These are phyloP conservation scores for Suhomyces guaymorum DNA, from an alignment of 1,139 yeast species.

Conservation along the genomic window DNA sequence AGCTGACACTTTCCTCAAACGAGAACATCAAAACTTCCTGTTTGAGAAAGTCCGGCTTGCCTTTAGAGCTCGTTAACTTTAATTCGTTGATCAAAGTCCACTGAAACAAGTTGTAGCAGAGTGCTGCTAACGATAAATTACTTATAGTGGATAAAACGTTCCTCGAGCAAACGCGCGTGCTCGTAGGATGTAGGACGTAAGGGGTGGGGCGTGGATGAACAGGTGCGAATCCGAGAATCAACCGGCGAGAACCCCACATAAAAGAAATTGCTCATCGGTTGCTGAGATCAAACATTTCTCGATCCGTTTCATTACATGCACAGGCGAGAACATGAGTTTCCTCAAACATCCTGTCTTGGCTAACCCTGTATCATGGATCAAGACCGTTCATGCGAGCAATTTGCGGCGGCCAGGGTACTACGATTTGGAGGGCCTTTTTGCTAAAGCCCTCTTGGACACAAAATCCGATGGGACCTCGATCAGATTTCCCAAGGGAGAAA, in stretches of 20 bases:
- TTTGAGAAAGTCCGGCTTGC: no score
- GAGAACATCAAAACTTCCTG: no score
- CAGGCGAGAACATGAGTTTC: slow-evolving; percentile 13
- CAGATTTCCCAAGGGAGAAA: slow-evolving; percentile 27
- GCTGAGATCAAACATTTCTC: neutral
- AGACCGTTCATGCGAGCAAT: slow-evolving; percentile 11
- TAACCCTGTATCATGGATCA: slow-evolving; percentile 29
- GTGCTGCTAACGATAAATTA: neutral
- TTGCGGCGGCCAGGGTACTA: slow-evolving; percentile 7
- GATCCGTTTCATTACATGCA: no score
- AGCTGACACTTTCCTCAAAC: no score
- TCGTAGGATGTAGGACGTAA: no score
- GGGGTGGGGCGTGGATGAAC: neutral
- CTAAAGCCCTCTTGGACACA: slow-evolving; percentile 20
- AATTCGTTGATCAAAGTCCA: no score
- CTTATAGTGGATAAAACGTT: slow-evolving; percentile 7
- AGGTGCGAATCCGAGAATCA: slow-evolving; percentile 1
- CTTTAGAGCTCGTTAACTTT: no score
- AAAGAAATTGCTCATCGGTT: slow-evolving; percentile 1
- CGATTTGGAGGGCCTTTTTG: slow-evolving; percentile 26
- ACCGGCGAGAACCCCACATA: neutral
- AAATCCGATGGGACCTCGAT: slow-evolving; percentile 22
- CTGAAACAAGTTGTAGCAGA: slow-evolving; percentile 1
- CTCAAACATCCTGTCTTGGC: slow-evolving; percentile 26
- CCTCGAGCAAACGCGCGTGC: no score